Evolutionary conservation across 768 basidiomycete species (phyloP), one percentile per base, ranked within the genome.

Genomic region (Coprinopsis cinerea): DNA sequence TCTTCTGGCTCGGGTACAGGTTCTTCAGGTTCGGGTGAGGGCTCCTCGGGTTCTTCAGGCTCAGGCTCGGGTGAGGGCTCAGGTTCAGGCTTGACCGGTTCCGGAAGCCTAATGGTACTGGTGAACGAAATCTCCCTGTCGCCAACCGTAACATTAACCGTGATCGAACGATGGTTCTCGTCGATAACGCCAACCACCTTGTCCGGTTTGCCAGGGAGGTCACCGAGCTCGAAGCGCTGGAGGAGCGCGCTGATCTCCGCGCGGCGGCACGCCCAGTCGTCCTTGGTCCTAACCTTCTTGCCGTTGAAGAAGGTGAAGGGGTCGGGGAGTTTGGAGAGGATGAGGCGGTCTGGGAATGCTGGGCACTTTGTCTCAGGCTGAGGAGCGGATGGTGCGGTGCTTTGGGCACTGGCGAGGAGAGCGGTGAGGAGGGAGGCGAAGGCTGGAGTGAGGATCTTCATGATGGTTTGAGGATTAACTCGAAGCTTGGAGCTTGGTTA

Each of bases 261-360:
- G 20, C 72, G 70, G 22, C 78, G 73, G 58, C 79, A 81, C 4
- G 64, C 64, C 71, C 75, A 82, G 49, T 80, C 73, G 4, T 58
- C 71, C 40, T 69, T 67, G 41, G 73, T 75, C 9, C 59, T 52
- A 13, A 74, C 72, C 11, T 64, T 61, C 3, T 66, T 55, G 5
- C 78, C 78, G 53, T 69, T 65, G 24, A 70, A 58, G 61, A 78
- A 78, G 4, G 66, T 65, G 70, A 82, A 82, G 0, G 79, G 80
- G 56, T 80, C 70, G 7, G 75, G 75, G 11, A 82, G 69, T 45
- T 67, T 69, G 42, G 69, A 53, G 17, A 67, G 66, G 27, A 52
- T 61, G 18, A 68, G 60, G 14, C 53, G 65, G 20, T 53, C 47
- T 0, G 67, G 68, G 17, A 67, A 58, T 7, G 59, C 39, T 14